Evolutionary conservation across 768 basidiomycete genomes (phyloP).

Genomic region (Gautieria morchelliformis): DNA sequence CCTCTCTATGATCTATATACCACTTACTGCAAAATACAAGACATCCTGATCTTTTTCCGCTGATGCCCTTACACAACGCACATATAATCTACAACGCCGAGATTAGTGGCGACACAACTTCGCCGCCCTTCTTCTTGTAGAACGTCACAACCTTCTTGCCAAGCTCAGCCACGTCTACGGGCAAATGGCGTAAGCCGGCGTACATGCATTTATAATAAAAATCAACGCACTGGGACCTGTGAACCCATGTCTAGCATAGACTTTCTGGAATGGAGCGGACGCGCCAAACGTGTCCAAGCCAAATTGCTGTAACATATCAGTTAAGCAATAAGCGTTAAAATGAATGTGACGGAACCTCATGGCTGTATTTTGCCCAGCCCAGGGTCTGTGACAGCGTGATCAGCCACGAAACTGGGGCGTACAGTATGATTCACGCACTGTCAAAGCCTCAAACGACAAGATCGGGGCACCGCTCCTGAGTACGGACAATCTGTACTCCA

Average conservation of each 20-base stretch:
- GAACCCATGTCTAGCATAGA: conserved; percentile 86
- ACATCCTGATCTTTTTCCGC: no score
- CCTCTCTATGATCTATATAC: no score
- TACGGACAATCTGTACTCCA: conserved; percentile 74
- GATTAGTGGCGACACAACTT: conserved; percentile 63
- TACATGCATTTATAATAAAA: conserved; percentile 1
- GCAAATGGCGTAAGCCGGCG: conserved; percentile 4
- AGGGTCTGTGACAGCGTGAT: conserved; percentile 33
- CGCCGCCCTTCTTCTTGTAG: conserved; percentile 72
- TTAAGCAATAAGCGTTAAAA: conserved; percentile 9
- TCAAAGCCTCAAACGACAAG: conserved; percentile 78
- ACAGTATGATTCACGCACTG: conserved; percentile 27
- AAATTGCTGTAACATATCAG: conserved; percentile 39
- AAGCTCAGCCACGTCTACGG: conserved; percentile 61
- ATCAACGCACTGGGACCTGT: conserved; percentile 55
- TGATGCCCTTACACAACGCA: no score
- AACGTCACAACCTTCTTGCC: conserved; percentile 81
- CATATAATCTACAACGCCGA: conserved; percentile 47
- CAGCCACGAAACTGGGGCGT: conserved; percentile 2
- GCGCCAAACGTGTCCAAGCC: conserved; percentile 74
- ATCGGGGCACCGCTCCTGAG: conserved; percentile 85
- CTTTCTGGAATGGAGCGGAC: conserved; percentile 82
- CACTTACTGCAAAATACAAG: no score
- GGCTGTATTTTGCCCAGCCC: conserved; percentile 86
- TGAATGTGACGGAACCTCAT: conserved; percentile 40